These are phyloP conservation scores for Chionographis japonica DNA, from an alignment of 106 monocot species.

Conservation along the genomic window DNA sequence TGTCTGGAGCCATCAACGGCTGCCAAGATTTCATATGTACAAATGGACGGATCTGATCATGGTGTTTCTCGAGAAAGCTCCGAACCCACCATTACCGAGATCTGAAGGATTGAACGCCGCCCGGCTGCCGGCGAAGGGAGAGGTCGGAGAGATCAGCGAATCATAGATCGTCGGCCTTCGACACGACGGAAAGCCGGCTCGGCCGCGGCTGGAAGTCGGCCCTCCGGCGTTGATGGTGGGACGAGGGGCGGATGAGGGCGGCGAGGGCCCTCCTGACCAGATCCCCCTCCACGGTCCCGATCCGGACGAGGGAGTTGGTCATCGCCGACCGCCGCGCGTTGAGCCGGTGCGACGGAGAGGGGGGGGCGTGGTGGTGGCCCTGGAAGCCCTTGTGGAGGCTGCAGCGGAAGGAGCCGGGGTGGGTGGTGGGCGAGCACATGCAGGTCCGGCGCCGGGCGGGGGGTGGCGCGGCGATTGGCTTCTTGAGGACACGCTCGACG, in stretches of 20 bases:
- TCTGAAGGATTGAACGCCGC: neutral
- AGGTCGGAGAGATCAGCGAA: neutral
- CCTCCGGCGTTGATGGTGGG: slow-evolving; percentile 40
- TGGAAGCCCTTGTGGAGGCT: slow-evolving; percentile 49
- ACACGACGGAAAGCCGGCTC: slow-evolving; percentile 46
- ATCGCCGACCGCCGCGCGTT: slow-evolving; percentile 37
- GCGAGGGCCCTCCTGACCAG: slow-evolving; percentile 38
- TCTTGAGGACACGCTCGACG: neutral
- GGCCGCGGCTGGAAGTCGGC: slow-evolving; percentile 37
- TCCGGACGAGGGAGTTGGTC: slow-evolving; percentile 52
- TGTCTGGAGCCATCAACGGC: too few relatives aligned
- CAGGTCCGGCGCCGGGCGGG: slow-evolving; percentile 25
- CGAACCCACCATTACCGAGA: neutral
- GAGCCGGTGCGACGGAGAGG: slow-evolving; percentile 27
- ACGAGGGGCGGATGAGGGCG: slow-evolving; percentile 46
- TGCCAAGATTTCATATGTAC: too few relatives aligned
- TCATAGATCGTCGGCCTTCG: slow-evolving; percentile 20
- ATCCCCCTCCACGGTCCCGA: slow-evolving; percentile 57
- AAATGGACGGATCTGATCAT: too few relatives aligned
- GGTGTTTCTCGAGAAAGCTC: too few relatives aligned
- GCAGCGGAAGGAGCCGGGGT: slow-evolving; percentile 77
- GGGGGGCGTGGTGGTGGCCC: neutral
- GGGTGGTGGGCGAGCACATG: slow-evolving; percentile 79
- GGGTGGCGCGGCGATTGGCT: neutral
- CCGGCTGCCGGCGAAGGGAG: neutral